phyloP scores from a whole-genome alignment of 202 grass and related monocot species.

The Bolboschoenoplectus hybrid region DNA sequence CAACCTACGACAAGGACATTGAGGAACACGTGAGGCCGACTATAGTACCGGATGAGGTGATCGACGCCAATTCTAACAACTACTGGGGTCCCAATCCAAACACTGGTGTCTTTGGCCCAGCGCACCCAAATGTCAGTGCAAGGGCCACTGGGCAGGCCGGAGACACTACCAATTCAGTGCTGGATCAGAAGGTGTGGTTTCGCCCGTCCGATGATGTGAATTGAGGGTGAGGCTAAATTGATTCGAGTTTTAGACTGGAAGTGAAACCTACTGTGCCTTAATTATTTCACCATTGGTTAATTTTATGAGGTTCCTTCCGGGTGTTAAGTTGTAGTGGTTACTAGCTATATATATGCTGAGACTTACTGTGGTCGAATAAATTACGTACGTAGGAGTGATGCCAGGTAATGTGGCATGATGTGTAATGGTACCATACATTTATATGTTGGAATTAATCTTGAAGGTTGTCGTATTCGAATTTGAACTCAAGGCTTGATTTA shows the following conservation, averaged over 20 bases:
- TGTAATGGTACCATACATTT: neutral
- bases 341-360: neutral
- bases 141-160: neutral
- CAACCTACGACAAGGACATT: conserved; percentile 92
- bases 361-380: conserved; percentile 8
- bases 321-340: neutral
- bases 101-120: conserved; percentile 83
- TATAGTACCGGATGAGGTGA: conserved; percentile 95
- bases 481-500: neutral
- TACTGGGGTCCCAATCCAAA: conserved; percentile 87
- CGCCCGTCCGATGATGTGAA: conserved; percentile 82
- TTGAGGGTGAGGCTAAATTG: conserved; percentile 11
- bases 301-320: conserved; percentile 15
- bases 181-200: conserved; percentile 92
- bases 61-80: conserved; percentile 66
- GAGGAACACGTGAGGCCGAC: conserved; percentile 71
- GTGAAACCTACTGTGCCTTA: conserved; percentile 6
- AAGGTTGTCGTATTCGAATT: too few species aligned
- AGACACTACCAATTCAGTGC: conserved; percentile 44
- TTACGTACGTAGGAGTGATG: neutral
- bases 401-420: neutral
- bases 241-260: neutral
- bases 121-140: conserved; percentile 26
- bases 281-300: conserved; percentile 1
- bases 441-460: too few species aligned